Conservation (phyloP, 495 filamentous ascomycete species). For the Elasticomyces elasticus region DNA sequence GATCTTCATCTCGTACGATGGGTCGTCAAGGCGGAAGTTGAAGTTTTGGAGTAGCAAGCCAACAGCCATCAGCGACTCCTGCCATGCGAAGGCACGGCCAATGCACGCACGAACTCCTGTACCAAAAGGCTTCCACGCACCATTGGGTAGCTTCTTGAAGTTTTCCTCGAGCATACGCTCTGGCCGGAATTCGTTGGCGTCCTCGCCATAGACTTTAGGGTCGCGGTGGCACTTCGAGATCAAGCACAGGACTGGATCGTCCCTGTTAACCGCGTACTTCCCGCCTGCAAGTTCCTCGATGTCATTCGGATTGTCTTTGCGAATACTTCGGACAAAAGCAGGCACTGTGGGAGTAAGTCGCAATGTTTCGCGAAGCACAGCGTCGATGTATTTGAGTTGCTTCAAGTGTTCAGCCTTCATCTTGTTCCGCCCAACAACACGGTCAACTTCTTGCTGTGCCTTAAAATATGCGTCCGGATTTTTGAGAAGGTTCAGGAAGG, state of each 20-base stretch:
- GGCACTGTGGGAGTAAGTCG: slow-evolving; percentile 57
- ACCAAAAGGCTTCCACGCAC: slow-evolving; percentile 52
- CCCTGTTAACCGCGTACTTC: slow-evolving; percentile 54
- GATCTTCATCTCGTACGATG: slow-evolving; percentile 52
- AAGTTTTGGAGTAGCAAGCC: slow-evolving; percentile 52
- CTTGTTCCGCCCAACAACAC: slow-evolving; percentile 51
- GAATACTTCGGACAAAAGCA: slow-evolving; percentile 44
- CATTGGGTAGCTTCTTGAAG: slow-evolving; percentile 44
- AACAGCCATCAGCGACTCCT: slow-evolving; percentile 46
- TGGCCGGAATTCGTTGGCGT: slow-evolving; percentile 47
- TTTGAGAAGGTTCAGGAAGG: slow-evolving; percentile 50
- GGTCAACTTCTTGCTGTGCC: slow-evolving; percentile 57
- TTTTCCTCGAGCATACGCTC: slow-evolving; percentile 55
- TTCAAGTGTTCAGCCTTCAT: slow-evolving; percentile 58
- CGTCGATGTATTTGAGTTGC: slow-evolving; percentile 54
- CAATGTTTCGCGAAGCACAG: slow-evolving; percentile 59
- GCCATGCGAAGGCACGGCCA: slow-evolving; percentile 54
- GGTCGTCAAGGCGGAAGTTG: slow-evolving; percentile 48
- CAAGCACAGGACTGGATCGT: slow-evolving; percentile 51
- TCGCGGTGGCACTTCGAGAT: slow-evolving; percentile 55
- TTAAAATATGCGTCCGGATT: slow-evolving; percentile 48
- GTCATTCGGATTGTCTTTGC: slow-evolving; percentile 31
- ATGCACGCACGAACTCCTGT: slow-evolving; percentile 43
- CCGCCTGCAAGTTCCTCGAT: slow-evolving; percentile 47
- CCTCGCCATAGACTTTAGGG: slow-evolving; percentile 51